Base-by-base conservation (phyloP, 768 basidiomycete genomes). In the Favolaschia claudopus region DNA sequence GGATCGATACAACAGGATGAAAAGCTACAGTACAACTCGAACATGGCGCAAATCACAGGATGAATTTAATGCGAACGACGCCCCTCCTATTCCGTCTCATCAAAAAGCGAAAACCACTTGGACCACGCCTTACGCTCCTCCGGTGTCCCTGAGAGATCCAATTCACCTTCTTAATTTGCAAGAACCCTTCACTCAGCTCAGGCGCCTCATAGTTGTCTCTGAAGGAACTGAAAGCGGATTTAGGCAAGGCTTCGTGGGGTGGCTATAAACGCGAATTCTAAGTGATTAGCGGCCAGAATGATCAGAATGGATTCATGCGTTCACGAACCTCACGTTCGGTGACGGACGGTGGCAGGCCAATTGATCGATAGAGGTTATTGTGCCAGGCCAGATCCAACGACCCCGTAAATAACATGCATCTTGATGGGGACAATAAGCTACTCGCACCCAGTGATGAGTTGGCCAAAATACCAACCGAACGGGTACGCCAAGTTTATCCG, bases 331-430 rank as follows among this genome's bases (percentile, higher is more conserved):
- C 81, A 42, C 69, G 70, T 2, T 67, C 69, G 31, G 74, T 68
- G n/a, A 76, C 71, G 1, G 79, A 77, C 3, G 82, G 70, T 0
- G 87, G 85, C 28, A 83, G 74, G 59, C 83, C 84, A 63, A 78
- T 92, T 33, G 93, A 87, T 28, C 96, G 85, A 69, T 96, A 97
- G 8, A 95, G 74, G 67, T 96, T 96, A 71, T 98, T 97, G 73
- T 98, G 96, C 89, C 88, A 92, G 3, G 93, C 93, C 7, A 96
- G 81, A 42, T 94, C 91, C n/a, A 85, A 65, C 9, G 89, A 84
- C 39, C 88, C 91, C 9, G 85, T 78, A 66, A 97, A 96, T 25
- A 83, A 63, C 70, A 96, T 85, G 68, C 92, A 92, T 52, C 92
- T 91, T n/a, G n/a, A n/a, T n/a, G n/a, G n/a, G n/a, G n/a, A n/a